phyloP scores from a whole-genome alignment of 352 stramenopile species.

The Salisapilia sapeloensis region DNA sequence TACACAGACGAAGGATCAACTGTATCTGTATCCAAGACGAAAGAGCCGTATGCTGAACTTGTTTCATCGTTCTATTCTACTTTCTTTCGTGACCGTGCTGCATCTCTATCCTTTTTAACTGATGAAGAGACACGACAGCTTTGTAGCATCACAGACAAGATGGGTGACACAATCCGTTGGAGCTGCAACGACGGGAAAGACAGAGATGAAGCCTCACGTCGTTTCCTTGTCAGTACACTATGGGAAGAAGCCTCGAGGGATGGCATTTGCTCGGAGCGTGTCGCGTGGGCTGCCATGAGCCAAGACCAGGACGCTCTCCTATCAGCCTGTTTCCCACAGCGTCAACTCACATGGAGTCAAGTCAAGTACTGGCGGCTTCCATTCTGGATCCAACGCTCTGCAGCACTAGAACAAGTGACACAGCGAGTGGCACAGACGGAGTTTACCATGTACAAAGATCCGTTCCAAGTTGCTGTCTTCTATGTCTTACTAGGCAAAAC shows the following conservation, averaged over 20 bases:
- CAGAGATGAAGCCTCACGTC: constrained; percentile 58
- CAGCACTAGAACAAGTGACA: constrained; percentile 28
- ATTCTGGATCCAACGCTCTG: constrained; percentile 56
- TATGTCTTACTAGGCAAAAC: constrained; percentile 78
- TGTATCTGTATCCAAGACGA: constrained; percentile 1
- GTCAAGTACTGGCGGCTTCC: constrained; percentile 43
- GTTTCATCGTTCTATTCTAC: no score
- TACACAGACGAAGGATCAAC: background rate
- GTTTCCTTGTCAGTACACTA: constrained; percentile 49
- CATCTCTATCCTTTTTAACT: constrained; percentile 30
- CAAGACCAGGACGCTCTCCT: constrained; percentile 47
- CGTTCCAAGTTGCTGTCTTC: constrained; percentile 71
- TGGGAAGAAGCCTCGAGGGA: constrained; percentile 13
- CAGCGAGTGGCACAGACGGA: constrained; percentile 66
- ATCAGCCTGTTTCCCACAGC: constrained; percentile 43
- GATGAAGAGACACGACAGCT: constrained; percentile 20
- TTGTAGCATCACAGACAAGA: constrained; percentile 20
- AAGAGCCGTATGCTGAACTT: no score
- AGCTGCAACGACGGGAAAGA: constrained; percentile 23
- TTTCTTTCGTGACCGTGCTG: no score
- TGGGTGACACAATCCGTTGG: constrained; percentile 43
- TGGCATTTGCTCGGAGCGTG: constrained; percentile 63
- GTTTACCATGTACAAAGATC: constrained; percentile 53
- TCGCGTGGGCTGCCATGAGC: constrained; percentile 50
- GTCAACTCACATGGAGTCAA: constrained; percentile 38